Evolutionary conservation across 768 basidiomycete genomes (phyloP).

Genomic region (Tephrocybe sp.): DNA sequence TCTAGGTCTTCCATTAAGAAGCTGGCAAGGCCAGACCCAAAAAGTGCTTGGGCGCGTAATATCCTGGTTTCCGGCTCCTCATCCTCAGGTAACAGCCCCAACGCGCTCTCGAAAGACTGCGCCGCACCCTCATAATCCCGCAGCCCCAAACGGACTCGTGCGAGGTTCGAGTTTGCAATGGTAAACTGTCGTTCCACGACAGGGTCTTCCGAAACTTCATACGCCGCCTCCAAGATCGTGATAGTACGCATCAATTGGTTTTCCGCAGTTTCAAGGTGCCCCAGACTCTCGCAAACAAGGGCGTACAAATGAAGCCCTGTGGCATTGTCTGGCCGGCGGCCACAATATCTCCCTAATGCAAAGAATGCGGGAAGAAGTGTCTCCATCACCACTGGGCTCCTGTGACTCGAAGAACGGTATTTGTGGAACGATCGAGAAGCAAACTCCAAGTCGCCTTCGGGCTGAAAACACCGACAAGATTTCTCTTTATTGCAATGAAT

Average conservation of each 20-base stretch:
- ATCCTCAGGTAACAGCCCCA: constrained; percentile 66
- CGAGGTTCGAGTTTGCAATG: constrained; percentile 81
- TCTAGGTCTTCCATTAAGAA: constrained; percentile 65
- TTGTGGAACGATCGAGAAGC: constrained; percentile 58
- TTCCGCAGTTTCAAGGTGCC: constrained; percentile 62
- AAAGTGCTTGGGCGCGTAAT: constrained; percentile 61
- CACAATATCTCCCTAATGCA: constrained; percentile 74
- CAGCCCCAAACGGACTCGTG: constrained; percentile 67
- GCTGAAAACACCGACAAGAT: constrained; percentile 40
- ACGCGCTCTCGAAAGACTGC: constrained; percentile 69
- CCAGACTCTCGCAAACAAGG: constrained; percentile 83
- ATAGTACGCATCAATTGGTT: constrained; percentile 63
- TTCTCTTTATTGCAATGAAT: neutral
- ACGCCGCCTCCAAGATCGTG: constrained; percentile 74
- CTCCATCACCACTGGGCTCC: constrained; percentile 31
- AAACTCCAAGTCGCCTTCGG: constrained; percentile 79
- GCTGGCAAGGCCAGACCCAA: constrained; percentile 73
- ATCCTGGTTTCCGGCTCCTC: constrained; percentile 32
- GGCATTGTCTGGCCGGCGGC: constrained; percentile 65
- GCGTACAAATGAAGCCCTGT: constrained; percentile 81
- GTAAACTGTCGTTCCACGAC: constrained; percentile 76
- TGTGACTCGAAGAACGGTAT: constrained; percentile 17
- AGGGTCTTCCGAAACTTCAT: constrained; percentile 85
- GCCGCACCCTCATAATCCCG: constrained; percentile 59
- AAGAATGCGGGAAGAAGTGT: constrained; percentile 78